These are phyloP conservation scores for Chlorella sp. DNA, from an alignment of 139 green algal species.

Conservation along the genomic window DNA sequence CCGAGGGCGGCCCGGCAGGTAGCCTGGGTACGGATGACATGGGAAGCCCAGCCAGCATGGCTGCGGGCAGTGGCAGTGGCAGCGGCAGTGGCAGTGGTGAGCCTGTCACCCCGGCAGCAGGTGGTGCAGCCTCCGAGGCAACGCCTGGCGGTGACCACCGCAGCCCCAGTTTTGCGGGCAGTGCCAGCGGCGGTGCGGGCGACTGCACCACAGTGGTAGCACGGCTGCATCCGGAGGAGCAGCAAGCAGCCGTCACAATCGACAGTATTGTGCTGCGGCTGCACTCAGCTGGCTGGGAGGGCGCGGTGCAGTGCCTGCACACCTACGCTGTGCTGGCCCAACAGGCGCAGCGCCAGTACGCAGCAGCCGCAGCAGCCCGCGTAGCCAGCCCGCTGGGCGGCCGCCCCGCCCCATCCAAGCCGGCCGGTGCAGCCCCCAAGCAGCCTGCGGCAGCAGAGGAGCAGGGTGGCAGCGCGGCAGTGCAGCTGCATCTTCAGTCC, in stretches of 20 bases:
- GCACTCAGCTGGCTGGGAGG: constrained; percentile 30
- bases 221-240: neutral
- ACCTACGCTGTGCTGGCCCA: constrained; percentile 33
- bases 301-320: constrained; percentile 30
- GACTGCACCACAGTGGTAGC: no score
- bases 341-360: constrained; percentile 28
- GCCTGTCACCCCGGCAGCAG: no score
- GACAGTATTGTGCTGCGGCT: constrained; percentile 11
- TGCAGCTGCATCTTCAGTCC: constrained; percentile 4
- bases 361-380: neutral
- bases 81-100: neutral
- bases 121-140: no score
- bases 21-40: neutral
- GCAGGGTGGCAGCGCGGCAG: neutral
- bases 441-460: neutral
- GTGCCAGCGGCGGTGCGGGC: no score
- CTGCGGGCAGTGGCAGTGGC: neutral
- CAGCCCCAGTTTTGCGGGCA: no score
- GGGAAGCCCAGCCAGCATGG: neutral
- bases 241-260: neutral
- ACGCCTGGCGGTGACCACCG: no score
- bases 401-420: neutral
- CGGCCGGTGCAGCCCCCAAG: neutral
- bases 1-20: neutral
- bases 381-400: neutral